Base-by-base conservation (phyloP, 2,329 filamentous ascomycete species). In the Chaetomium sp. region DNA sequence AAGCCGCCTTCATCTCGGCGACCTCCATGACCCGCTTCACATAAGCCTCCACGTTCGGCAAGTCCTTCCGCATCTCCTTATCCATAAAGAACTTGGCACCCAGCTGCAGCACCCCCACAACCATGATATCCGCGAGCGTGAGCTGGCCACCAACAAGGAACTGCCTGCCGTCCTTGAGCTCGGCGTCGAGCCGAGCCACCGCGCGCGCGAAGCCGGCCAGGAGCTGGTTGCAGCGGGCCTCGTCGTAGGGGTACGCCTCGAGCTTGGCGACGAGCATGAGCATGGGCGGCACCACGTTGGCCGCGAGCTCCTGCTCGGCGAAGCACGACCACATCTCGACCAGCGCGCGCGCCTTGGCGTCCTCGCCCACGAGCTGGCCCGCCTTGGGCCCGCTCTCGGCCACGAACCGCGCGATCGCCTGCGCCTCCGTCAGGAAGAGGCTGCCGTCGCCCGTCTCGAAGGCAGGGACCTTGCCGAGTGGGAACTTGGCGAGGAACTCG, bases 401-500 rank as follows among this genome's bases (percentile, higher is more conserved):
- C 49, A 83, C 65, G 72, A 81, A 83, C 50, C 73, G 73, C n/a
- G 75, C 74, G 69, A 85, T 84, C 59, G 82, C 82, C 42, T 76
- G 75, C 42, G 77, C 76, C 67, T 84, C 82, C 65, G 77, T 70
- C 31, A 85, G 58, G 68, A 67, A 72, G 70, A 82, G 78, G 29
- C 25, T 60, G 54, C 82, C 82, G 68, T 83, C 80, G 23, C 80
- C 74, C 38, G 75, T 75, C 69, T 81, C 79, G 60, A 84, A 78
- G 50, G 77, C 77, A 10, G 82, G 82, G 9, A 84, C 78, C 70
- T 83, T 84, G 70, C 81, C 82, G 47, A 82, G 71, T 12, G 82
- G 81, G 74, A 83, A 84, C 69, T 84, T 83, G 73, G 78, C 65
- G 16, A 80, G 72, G 74, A 79, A 84, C 4, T 80, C 79, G 3